Percentiles rank a stretch among this genome's conserved stretches.
phyloP scores from a whole-genome alignment of 2,329 filamentous ascomycete species.

The Blumeriella jaapii region DNA sequence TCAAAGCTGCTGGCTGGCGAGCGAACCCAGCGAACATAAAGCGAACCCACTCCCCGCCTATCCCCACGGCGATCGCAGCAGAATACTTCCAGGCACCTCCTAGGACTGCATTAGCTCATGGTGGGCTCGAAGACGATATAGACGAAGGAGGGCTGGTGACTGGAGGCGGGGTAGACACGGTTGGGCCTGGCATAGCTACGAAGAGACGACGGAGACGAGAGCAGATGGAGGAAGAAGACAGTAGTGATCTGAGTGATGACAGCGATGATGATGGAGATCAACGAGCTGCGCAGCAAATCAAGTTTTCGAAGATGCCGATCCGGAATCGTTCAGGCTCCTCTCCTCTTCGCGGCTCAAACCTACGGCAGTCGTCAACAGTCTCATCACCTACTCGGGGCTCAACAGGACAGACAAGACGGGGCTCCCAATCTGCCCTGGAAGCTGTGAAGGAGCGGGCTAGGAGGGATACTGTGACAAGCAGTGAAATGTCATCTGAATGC shows the following conservation, averaged over 20 bases:
- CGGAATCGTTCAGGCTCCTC: conserved; percentile 80
- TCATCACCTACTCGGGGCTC: conserved; percentile 56
- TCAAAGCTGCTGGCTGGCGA: conserved; percentile 74
- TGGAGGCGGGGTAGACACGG: conserved; percentile 52
- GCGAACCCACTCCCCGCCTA: conserved; percentile 75
- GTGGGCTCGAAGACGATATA: conserved; percentile 51
- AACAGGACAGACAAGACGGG: conserved; percentile 39
- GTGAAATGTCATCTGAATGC: conserved; percentile 74
- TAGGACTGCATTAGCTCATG: conserved; percentile 40
- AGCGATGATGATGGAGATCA: conserved; percentile 69
- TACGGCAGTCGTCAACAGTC: conserved; percentile 50
- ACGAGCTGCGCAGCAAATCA: conserved; percentile 75
- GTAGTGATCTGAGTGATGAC: conserved; percentile 74
- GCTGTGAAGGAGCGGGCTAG: conserved; percentile 57
- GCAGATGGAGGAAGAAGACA: conserved; percentile 68
- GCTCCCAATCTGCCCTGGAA: conserved; percentile 61
- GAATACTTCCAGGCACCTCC: conserved; percentile 73
- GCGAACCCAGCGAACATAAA: conserved; percentile 65
- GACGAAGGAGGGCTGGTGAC: conserved; percentile 60
- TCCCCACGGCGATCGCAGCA: conserved; percentile 69
- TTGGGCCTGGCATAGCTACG: conserved; percentile 55
- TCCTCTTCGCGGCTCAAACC: conserved; percentile 58
- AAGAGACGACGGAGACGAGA: conserved; percentile 57
- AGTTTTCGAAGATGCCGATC: conserved; percentile 92
- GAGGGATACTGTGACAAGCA: conserved; percentile 69